A percentile compares a stretch with the other conserved stretches of the same genome.
These are phyloP conservation scores for Musa itinerans DNA, from an alignment of 176 grass and related monocot genomes.

Conservation along the genomic window DNA sequence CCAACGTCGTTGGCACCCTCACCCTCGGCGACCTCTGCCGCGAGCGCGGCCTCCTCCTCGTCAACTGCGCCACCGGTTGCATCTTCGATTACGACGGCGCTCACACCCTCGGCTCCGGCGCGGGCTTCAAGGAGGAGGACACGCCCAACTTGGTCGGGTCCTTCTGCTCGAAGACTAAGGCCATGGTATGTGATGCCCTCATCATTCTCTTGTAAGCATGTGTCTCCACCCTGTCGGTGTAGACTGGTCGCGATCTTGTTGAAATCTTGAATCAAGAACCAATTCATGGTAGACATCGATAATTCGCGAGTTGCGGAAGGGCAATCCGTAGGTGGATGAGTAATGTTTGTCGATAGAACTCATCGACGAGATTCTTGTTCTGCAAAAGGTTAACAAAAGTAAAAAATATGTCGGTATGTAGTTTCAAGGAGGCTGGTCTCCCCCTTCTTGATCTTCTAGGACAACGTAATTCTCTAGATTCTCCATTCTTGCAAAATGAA, in stretches of 20 bases:
- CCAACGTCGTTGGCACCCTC: constrained; percentile 7
- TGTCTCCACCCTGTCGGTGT: neutral
- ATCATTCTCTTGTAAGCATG: neutral
- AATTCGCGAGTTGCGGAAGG: too few species aligned
- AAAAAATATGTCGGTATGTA: too few species aligned
- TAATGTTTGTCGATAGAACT: too few species aligned
- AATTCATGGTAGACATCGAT: too few species aligned
- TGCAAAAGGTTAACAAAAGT: too few species aligned
- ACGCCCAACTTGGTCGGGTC: constrained; percentile 74
- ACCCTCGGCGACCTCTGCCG: constrained; percentile 15
- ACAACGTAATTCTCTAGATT: too few species aligned
- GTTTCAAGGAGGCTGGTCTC: too few species aligned
- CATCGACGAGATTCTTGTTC: too few species aligned
- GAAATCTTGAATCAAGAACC: neutral
- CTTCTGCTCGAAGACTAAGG: constrained; percentile 89
- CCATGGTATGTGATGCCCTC: constrained; percentile 40
- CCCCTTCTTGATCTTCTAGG: too few species aligned
- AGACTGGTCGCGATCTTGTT: neutral
- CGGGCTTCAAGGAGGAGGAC: constrained; percentile 86
- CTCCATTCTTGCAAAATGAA: too few species aligned
- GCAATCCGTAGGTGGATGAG: too few species aligned
- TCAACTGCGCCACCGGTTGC: constrained; percentile 82
- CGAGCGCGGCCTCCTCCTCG: constrained; percentile 39
- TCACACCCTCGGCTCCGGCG: constrained; percentile 48
- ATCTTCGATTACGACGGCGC: constrained; percentile 78